A percentile compares a stretch with the other conserved stretches of the same genome.
These are phyloP conservation scores for Halenospora varia DNA, from an alignment of 495 filamentous ascomycete genomes.

Conservation along the genomic window DNA sequence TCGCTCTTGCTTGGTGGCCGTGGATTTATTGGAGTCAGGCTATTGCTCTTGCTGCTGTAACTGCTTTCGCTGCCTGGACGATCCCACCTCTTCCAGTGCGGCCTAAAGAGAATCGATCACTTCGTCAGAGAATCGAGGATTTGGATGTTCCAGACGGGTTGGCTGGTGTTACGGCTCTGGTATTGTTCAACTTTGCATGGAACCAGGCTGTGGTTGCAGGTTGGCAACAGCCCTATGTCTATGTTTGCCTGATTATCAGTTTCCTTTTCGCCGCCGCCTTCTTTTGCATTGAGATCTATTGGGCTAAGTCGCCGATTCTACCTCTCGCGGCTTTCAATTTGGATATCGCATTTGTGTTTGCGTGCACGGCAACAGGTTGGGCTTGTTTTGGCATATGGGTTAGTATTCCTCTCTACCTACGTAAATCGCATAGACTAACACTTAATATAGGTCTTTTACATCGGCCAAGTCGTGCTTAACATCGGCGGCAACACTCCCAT, in stretches of 20 bases:
- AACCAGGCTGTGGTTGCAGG: conserved; percentile 58
- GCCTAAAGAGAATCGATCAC: too few relatives aligned
- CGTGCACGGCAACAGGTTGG: too few relatives aligned
- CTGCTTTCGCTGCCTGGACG: conserved; percentile 36
- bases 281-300: conserved; percentile 41
- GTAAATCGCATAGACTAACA: too few relatives aligned
- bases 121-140: conserved; percentile 12
- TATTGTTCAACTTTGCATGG: conserved; percentile 57
- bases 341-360: too few relatives aligned
- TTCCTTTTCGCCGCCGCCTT: conserved; percentile 48
- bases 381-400: too few relatives aligned
- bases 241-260: conserved; percentile 51
- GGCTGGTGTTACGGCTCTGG: conserved; percentile 49
- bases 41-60: conserved; percentile 38
- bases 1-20: conserved; percentile 56
- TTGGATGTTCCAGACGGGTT: conserved; percentile 43
- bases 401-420: too few relatives aligned
- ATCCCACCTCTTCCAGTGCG: conserved; percentile 43
- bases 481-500: too few relatives aligned
- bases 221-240: conserved; percentile 51
- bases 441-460: too few relatives aligned
- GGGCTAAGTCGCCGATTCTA: conserved; percentile 43
- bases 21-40: conserved; percentile 61
- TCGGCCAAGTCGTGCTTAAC: too few relatives aligned
- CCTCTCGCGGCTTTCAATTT: too few relatives aligned